Conservation (phyloP, 345 rosid genomes). For the Draba incana region DNA sequence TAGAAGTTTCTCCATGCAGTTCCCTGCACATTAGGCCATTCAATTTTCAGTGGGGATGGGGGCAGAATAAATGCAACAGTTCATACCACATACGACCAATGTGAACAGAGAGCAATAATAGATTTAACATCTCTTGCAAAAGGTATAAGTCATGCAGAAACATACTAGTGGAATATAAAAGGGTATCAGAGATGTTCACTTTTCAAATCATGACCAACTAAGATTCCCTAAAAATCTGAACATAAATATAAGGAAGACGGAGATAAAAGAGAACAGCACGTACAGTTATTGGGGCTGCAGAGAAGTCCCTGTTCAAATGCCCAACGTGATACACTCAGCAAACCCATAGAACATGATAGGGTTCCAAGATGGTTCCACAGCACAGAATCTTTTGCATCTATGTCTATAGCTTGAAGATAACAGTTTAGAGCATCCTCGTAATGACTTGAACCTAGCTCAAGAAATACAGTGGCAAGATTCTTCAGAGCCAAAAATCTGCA, state of each 20-base stretch:
- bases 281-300: constrained; percentile 98
- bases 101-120: constrained; percentile 3
- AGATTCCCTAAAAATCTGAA: too few species aligned
- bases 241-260: constrained; percentile 2
- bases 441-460: constrained; percentile 83
- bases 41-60: constrained; percentile 6
- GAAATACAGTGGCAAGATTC: constrained; percentile 88
- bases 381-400: constrained; percentile 94
- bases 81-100: constrained; percentile 13
- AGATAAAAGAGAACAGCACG: constrained; percentile 35
- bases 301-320: constrained; percentile 99
- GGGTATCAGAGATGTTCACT: constrained; percentile 12
- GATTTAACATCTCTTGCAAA: constrained; percentile 11
- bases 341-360: constrained; percentile 94
- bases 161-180: constrained; percentile 12
- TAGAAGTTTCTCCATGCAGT: constrained; percentile 97
- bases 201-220: constrained; percentile 4
- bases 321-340: constrained; percentile 89
- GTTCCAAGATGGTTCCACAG: constrained; percentile 99
- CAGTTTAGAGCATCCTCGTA: constrained; percentile 84
- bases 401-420: constrained; percentile 97
- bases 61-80: constrained; percentile 15
- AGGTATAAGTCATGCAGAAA: constrained; percentile 13
- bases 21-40: constrained; percentile 61
- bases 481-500: constrained; percentile 92